phyloP scores from a whole-genome alignment of 192 early-diverging fungal genomes.

The Helicostylum pulchrum region DNA sequence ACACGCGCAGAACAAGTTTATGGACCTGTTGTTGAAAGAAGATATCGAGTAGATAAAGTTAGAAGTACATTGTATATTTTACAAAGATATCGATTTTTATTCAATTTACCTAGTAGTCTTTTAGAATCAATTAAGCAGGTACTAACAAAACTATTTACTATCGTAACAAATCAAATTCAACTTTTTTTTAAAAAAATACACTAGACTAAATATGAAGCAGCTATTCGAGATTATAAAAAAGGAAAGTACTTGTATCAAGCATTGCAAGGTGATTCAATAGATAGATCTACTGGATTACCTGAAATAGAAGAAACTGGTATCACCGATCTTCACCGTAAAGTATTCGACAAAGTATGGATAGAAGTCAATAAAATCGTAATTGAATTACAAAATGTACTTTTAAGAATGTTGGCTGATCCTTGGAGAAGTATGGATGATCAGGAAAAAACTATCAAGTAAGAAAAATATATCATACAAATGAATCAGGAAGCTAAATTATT shows the following conservation, averaged over 20 bases:
- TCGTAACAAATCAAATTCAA: background rate
- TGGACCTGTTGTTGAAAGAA: slow-evolving; percentile 80
- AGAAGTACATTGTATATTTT: slow-evolving; percentile 84
- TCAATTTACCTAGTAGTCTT: slow-evolving; percentile 89
- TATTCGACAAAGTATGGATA: slow-evolving; percentile 94
- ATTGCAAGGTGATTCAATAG: slow-evolving; percentile 27
- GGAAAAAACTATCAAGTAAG: slow-evolving; percentile 80
- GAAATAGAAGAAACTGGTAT: slow-evolving; percentile 22
- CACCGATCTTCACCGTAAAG: slow-evolving; percentile 49
- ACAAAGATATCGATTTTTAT: slow-evolving; percentile 96
- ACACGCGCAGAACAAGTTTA: slow-evolving; percentile 79
- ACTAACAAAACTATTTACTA: background rate
- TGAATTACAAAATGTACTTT: slow-evolving; percentile 68
- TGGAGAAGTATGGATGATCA: slow-evolving; percentile 83
- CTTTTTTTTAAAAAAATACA: no score
- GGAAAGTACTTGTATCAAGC: slow-evolving; percentile 78
- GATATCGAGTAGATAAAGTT: slow-evolving; percentile 87
- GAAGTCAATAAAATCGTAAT: slow-evolving; percentile 86
- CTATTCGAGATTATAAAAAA: slow-evolving; percentile 95
- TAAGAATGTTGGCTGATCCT: slow-evolving; percentile 70
- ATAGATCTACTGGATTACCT: background rate
- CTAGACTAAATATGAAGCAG: slow-evolving; percentile 80
- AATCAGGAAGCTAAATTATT: background rate
- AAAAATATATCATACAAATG: slow-evolving; percentile 6
- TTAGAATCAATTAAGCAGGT: slow-evolving; percentile 81